Conservation (phyloP, 73 alveolate genomes). For the Blepharisma japonicum region DNA sequence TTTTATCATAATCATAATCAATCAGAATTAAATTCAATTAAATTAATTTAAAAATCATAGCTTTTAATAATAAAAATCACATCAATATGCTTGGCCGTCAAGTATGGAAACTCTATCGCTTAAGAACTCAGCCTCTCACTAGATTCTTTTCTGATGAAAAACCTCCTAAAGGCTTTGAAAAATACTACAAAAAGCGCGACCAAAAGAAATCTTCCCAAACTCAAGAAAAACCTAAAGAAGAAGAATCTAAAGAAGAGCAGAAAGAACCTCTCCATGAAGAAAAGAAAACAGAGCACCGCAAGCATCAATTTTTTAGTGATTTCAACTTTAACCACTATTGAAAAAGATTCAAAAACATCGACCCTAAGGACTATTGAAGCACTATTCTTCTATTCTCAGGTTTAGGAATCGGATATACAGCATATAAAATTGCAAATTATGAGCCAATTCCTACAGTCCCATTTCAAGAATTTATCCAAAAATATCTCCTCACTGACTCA, state of each 20-base stretch:
- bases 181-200: background rate
- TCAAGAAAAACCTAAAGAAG: slow-evolving; percentile 12
- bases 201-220: background rate
- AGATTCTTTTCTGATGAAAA: background rate
- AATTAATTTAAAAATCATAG: too few species aligned
- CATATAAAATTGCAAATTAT: background rate
- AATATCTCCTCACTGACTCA: background rate
- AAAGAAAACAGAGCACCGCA: background rate
- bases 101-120: too few species aligned
- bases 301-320: background rate
- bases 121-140: too few species aligned
- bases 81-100: too few species aligned
- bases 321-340: background rate
- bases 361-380: background rate
- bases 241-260: background rate
- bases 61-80: too few species aligned
- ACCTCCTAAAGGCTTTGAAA: slow-evolving; percentile 36
- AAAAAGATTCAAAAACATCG: background rate
- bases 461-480: background rate
- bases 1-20: too few species aligned
- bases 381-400: background rate
- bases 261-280: slow-evolving; percentile 10
- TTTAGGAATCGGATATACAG: background rate
- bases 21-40: too few species aligned
- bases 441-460: background rate